Evolutionary conservation across 1,139 yeast species (phyloP).

Genomic region (Dujonia santamariae): DNA sequence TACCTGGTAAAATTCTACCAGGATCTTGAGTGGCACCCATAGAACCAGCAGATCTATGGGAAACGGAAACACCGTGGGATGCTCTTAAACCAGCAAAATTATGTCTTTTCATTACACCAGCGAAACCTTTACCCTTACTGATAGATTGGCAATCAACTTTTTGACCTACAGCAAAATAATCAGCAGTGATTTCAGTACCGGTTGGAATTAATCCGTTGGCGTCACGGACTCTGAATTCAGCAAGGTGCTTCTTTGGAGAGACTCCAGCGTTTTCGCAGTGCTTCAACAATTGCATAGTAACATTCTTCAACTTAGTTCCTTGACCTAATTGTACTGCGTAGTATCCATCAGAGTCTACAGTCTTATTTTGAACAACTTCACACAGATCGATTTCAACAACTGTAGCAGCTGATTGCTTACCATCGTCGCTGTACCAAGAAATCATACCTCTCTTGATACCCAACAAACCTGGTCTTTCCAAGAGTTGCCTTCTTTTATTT

Average conservation of each 20-base stretch:
- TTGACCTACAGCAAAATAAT: conserved; percentile 82
- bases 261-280: conserved; percentile 79
- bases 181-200: conserved; percentile 79
- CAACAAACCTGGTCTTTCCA: conserved; percentile 77
- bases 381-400: conserved; percentile 84
- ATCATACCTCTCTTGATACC: conserved; percentile 91
- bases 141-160: conserved; percentile 75
- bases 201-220: conserved; percentile 65
- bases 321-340: conserved; percentile 87
- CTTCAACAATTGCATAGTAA: conserved; percentile 65
- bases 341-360: conserved; percentile 70
- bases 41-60: conserved; percentile 97
- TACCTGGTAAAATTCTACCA: conserved; percentile 94
- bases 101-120: conserved; percentile 97
- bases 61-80: conserved; percentile 91
- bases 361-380: conserved; percentile 77
- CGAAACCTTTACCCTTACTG: conserved; percentile 94
- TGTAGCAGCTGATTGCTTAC: conserved; percentile 75
- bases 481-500: conserved; percentile 62
- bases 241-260: conserved; percentile 73
- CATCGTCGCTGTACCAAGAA: conserved; percentile 68
- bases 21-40: conserved; percentile 95
- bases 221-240: conserved; percentile 76
- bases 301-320: conserved; percentile 66
- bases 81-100: conserved; percentile 91